These are phyloP conservation scores for Fraxinus nigra DNA, from an alignment of 305 asterid species.

Conservation along the genomic window DNA sequence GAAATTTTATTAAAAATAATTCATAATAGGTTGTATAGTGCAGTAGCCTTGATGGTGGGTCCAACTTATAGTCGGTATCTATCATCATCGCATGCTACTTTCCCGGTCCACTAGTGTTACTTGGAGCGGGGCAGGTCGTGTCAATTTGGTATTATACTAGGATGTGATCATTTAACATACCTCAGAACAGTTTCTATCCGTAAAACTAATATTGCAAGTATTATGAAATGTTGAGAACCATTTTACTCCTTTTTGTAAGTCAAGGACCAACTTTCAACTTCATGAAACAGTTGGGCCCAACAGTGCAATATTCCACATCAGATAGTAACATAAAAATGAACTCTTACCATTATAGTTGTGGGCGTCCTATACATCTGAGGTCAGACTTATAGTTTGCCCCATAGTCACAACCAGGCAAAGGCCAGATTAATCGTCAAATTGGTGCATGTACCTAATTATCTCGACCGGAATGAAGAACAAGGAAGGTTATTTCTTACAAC, in stretches of 20 bases:
- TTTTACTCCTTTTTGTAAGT: no score
- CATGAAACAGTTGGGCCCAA: neutral
- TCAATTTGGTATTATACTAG: no score
- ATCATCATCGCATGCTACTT: no score
- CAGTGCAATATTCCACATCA: neutral
- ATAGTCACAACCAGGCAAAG: neutral
- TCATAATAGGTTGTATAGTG: no score
- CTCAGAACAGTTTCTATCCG: neutral
- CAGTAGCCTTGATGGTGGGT: no score
- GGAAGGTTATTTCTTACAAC: neutral
- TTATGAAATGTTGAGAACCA: neutral
- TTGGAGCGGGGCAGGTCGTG: no score
- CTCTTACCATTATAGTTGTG: neutral
- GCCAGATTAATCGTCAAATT: neutral
- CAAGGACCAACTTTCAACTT: neutral
- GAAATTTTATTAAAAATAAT: no score
- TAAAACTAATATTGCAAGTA: neutral
- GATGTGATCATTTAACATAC: no score
- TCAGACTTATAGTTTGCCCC: neutral
- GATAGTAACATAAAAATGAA: neutral
- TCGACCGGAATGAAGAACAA: neutral
- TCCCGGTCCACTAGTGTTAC: no score
- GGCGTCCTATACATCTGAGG: neutral
- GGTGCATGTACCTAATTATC: neutral
- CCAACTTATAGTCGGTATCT: no score